Evolutionary conservation across 1,139 yeast species (phyloP).

Genomic region (Pichia sp.): DNA sequence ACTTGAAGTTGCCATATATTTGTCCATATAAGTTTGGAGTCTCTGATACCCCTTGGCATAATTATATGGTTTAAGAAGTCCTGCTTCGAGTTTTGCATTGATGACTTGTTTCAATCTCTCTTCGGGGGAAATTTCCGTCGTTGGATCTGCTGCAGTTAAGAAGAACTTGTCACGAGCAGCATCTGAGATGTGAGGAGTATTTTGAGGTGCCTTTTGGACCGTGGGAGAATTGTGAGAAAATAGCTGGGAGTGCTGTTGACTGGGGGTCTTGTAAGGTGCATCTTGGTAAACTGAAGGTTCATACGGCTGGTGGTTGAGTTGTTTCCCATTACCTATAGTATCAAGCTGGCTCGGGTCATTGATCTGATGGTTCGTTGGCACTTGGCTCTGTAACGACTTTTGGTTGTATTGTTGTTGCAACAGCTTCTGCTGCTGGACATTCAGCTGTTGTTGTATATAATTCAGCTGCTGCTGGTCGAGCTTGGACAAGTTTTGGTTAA

Average conservation of each 20-base stretch:
- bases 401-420: conserved; percentile 8
- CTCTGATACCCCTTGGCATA: conserved; percentile 93
- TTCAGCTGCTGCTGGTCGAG: conserved; percentile 9
- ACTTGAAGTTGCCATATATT: conserved; percentile 81
- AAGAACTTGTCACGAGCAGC: conserved; percentile 92
- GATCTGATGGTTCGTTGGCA: not conserved
- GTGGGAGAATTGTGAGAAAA: conserved; percentile 3
- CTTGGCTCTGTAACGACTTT: conserved; percentile 9
- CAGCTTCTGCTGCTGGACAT: conserved; percentile 10
- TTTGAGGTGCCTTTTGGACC: not conserved
- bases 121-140: conserved; percentile 91
- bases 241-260: conserved; percentile 6
- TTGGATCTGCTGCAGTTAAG: conserved; percentile 95
- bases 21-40: conserved; percentile 86
- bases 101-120: conserved; percentile 93
- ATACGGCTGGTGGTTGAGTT: conserved; percentile 1
- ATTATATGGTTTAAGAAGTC: conserved; percentile 85
- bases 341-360: not conserved
- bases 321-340: conserved; percentile 1
- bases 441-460: conserved; percentile 17
- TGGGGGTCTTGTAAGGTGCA: conserved; percentile 7
- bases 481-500: conserved; percentile 4
- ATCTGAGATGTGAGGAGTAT: conserved; percentile 55
- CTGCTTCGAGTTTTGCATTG: conserved; percentile 92
- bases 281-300: not conserved